A percentile compares a stretch with the other conserved stretches of the same genome.
Conservation (phyloP, 108 stramenopile species). For the Pseudonitzschia delicatissima region DNA sequence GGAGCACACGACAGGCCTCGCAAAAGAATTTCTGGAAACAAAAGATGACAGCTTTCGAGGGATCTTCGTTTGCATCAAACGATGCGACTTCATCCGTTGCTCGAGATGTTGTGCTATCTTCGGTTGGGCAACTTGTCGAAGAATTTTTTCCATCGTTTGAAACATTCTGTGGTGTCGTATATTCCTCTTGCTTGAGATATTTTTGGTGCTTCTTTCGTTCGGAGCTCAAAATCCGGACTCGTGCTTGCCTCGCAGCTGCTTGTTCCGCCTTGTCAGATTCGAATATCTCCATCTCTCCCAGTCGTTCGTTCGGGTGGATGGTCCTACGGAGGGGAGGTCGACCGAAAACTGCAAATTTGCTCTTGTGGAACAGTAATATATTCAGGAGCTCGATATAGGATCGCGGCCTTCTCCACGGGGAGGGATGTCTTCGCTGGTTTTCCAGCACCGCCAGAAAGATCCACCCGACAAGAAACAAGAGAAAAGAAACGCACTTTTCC, state of each 20-base stretch:
- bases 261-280: background rate
- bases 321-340: background rate
- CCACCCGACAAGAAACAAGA: conserved; percentile 23
- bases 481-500: conserved; percentile 16
- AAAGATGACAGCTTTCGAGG: conserved; percentile 28
- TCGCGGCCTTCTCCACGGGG: conserved; percentile 5
- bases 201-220: conserved; percentile 11
- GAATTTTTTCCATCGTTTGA: background rate
- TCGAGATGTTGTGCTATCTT: too few relatives aligned
- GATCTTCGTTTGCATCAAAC: background rate
- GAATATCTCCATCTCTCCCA: conserved; percentile 9
- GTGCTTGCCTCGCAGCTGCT: conserved; percentile 4
- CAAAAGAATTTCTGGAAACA: conserved; percentile 40
- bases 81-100: background rate
- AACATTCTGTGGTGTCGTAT: background rate
- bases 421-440: conserved; percentile 3
- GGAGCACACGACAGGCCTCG: conserved; percentile 31
- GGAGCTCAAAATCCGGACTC: too few relatives aligned
- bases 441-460: conserved; percentile 26
- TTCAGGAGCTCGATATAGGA: conserved; percentile 18
- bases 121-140: too few relatives aligned
- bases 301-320: conserved; percentile 8
- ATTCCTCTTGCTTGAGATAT: background rate
- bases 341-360: too few relatives aligned
- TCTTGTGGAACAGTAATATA: conserved; percentile 20